phyloP scores from a whole-genome alignment of 2,329 filamentous ascomycete species.

The Alternaria burnsii region DNA sequence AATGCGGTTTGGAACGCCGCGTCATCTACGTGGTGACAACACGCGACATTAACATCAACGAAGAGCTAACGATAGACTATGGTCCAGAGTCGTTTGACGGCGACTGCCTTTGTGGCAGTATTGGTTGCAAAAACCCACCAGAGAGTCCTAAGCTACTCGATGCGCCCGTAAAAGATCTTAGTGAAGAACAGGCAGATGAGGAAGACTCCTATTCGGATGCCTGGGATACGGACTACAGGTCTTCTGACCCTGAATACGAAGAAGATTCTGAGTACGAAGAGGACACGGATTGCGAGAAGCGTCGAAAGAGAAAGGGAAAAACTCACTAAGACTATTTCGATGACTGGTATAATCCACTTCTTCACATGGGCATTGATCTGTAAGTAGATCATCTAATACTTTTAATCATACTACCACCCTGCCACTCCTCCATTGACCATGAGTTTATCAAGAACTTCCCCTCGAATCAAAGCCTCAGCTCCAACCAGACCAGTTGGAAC shows the following conservation, averaged over 20 bases:
- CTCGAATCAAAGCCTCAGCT: neutral
- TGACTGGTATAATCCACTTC: too few species aligned
- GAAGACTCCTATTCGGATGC: neutral
- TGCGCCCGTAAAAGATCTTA: neutral
- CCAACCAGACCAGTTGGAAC: constrained; percentile 2
- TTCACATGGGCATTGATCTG: neutral
- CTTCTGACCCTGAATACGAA: neutral
- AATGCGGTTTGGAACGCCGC: constrained; percentile 5
- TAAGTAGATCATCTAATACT: neutral
- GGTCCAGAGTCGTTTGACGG: constrained; percentile 6
- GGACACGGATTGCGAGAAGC: neutral
- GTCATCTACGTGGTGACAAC: constrained; percentile 2
- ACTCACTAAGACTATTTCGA: neutral
- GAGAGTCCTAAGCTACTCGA: neutral
- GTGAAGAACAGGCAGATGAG: neutral
- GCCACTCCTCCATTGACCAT: neutral
- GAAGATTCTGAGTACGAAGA: neutral
- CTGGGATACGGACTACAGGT: neutral
- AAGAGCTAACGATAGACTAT: constrained; percentile 23
- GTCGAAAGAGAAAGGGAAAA: neutral
- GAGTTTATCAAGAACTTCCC: neutral
- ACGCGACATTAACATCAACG: neutral
- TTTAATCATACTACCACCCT: neutral
- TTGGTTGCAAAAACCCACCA: constrained; percentile 6
- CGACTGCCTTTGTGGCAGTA: constrained; percentile 1